Conservation (phyloP, 331 rosid genomes). For the Erythrophleum ivorense region DNA sequence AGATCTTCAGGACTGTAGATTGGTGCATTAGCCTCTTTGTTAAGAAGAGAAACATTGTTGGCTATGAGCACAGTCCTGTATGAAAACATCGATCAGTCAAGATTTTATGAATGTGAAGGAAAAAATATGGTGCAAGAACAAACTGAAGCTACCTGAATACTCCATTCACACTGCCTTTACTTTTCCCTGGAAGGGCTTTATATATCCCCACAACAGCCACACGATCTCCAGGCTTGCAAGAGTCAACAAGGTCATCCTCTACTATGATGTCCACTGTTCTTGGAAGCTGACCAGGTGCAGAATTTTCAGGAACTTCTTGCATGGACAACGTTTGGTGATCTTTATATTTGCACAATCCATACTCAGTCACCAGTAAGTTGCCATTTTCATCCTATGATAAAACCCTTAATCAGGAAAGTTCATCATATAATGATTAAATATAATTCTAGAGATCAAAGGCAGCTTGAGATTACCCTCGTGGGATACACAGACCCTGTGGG, state of each 20-base stretch:
- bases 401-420: slow-evolving; percentile 15
- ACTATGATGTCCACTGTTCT: slow-evolving; percentile 87
- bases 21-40: slow-evolving; percentile 98
- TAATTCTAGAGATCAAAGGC: slow-evolving; percentile 27
- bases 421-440: neutral
- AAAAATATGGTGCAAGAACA: neutral
- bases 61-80: slow-evolving; percentile 93
- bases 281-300: slow-evolving; percentile 99
- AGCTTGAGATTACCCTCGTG: slow-evolving; percentile 81
- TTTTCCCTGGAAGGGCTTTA: slow-evolving; percentile 94
- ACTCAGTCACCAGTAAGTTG: slow-evolving; percentile 93
- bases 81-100: slow-evolving; percentile 40
- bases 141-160: slow-evolving; percentile 80
- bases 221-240: slow-evolving; percentile 99
- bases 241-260: slow-evolving; percentile 96
- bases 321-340: slow-evolving; percentile 95
- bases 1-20: slow-evolving; percentile 80
- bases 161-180: slow-evolving; percentile 92
- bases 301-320: slow-evolving; percentile 99
- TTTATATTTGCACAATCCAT: slow-evolving; percentile 90
- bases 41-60: slow-evolving; percentile 87
- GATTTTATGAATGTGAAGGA: slow-evolving; percentile 18
- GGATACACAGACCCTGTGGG: slow-evolving; percentile 98
- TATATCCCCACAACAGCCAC: slow-evolving; percentile 90
- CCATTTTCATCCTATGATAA: slow-evolving; percentile 80